phyloP scores from a whole-genome alignment of 345 rosid genomes.

The Laguncularia racemosa region DNA sequence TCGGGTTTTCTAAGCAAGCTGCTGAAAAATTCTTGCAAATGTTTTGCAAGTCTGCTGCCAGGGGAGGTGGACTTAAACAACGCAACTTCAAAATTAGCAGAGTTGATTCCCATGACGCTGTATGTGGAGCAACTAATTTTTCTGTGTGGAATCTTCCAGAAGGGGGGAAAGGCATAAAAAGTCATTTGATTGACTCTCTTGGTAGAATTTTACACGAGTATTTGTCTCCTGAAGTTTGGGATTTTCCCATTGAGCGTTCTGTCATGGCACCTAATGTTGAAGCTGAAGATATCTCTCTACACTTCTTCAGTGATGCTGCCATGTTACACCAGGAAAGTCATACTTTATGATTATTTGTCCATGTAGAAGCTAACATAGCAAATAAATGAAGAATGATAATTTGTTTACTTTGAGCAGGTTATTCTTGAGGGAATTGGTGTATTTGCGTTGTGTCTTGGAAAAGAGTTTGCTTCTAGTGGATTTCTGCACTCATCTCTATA shows the following conservation, averaged over 20 bases:
- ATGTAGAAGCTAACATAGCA: not conserved
- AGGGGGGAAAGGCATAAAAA: conserved; percentile 30
- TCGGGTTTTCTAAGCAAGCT: conserved; percentile 69
- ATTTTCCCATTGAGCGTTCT: conserved; percentile 57
- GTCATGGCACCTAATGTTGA: conserved; percentile 29
- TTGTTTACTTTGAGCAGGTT: conserved; percentile 38
- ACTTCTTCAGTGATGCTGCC: conserved; percentile 63
- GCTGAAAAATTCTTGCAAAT: conserved; percentile 35
- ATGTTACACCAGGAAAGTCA: conserved; percentile 69
- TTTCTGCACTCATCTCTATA: conserved; percentile 87
- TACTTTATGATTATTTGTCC: not conserved
- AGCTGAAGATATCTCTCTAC: conserved; percentile 34
- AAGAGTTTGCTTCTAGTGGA: conserved; percentile 69
- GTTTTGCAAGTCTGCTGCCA: conserved; percentile 42
- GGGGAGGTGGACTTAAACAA: conserved; percentile 19
- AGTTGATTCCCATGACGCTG: conserved; percentile 2
- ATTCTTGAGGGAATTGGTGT: conserved; percentile 80
- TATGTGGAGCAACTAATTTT: conserved; percentile 10
- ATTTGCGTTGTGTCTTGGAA: conserved; percentile 65
- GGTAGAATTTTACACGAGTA: conserved; percentile 88
- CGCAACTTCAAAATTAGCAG: conserved; percentile 4
- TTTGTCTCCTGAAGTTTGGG: conserved; percentile 79
- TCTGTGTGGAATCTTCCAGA: conserved; percentile 52
- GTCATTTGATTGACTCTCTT: conserved; percentile 56
- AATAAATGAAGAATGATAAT: conserved; percentile 5